Conservation (phyloP, 495 filamentous ascomycete genomes). For the Annulohypoxylon stygium region DNA sequence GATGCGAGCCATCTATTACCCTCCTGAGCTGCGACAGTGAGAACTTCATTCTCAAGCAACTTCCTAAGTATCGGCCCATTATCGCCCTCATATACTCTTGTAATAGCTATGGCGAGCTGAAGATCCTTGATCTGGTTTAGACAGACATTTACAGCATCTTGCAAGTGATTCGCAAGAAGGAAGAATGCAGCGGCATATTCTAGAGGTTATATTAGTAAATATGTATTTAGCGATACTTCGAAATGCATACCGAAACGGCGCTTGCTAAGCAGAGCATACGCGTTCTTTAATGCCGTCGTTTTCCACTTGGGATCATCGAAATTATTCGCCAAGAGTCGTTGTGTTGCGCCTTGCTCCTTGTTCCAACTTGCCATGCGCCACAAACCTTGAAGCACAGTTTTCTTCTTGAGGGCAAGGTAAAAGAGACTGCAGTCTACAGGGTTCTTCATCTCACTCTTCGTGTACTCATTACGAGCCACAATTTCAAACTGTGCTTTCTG, state of each 20-base stretch:
- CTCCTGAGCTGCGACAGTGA: slow-evolving; percentile 80
- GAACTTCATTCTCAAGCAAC: slow-evolving; percentile 82
- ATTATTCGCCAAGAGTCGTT: slow-evolving; percentile 82
- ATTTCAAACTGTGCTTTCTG: slow-evolving; percentile 86
- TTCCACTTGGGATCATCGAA: slow-evolving; percentile 89
- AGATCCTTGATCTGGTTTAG: slow-evolving; percentile 86
- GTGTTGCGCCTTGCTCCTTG: slow-evolving; percentile 83
- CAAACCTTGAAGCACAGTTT: slow-evolving; percentile 88
- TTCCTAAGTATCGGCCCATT: slow-evolving; percentile 77
- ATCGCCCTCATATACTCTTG: slow-evolving; percentile 90
- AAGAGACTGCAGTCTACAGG: slow-evolving; percentile 94
- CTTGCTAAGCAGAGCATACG: slow-evolving; percentile 94
- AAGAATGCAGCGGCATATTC: slow-evolving; percentile 98
- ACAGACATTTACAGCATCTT: slow-evolving; percentile 87
- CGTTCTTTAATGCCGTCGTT: slow-evolving; percentile 94
- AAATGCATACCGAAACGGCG: slow-evolving; percentile 80
- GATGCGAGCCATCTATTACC: slow-evolving; percentile 95
- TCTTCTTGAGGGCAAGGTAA: slow-evolving; percentile 93
- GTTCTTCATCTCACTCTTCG: slow-evolving; percentile 86
- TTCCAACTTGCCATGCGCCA: slow-evolving; percentile 98
- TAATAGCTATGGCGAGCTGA: slow-evolving; percentile 91
- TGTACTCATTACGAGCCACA: slow-evolving; percentile 93
- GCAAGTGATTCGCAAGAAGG: slow-evolving; percentile 85
- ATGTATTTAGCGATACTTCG: background rate
- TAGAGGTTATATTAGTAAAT: slow-evolving; percentile 49